Evolutionary conservation across 2,329 filamentous ascomycete species (phyloP), one percentile per base, ranked within the genome.

Genomic region (Pseudogymnoascus destructans): DNA sequence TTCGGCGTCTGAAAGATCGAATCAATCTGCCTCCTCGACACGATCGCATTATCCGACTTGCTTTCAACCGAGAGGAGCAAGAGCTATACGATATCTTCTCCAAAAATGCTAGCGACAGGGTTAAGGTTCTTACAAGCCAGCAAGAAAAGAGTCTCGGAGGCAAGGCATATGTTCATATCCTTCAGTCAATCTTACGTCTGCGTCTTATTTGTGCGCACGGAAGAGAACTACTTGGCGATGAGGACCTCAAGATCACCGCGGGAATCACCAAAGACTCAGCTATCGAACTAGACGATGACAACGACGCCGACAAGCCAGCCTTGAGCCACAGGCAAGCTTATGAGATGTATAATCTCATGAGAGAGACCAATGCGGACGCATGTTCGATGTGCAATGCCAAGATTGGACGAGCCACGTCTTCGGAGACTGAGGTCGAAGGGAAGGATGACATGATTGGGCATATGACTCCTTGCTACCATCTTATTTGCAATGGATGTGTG

Each of bases 201-300:
- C 87, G 93, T 8, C 78, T 95, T 38, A 86, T 97, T 57, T 96
- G 91, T 68, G 93, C 91, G 1, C 92, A 96, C 69, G 93, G 93
- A n/a, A 87, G 86, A 63, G 92, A 97, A 61, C 79, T 98, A 6
- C 78, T 98, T 2, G 88, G 84, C 59, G 83, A 91, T 33, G 86
- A 92, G 17, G 92, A 97, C 66, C 74, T 95, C 49, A 83, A 86
- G 63, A 77, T 86, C 3, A 81, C 92, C 56, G 86, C 90, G 67
- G 92, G 91, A 21, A 79, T 89, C 71, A 89, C 84, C n/a, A 82
- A 83, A 7, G 85, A 89, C 36, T 89, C 89, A 63, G 88, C 93
- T 2, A 95, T 98, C 66, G 87, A 95, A 64, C 78, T 97, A 19
- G 90, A 93, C 61, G 89, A 89, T 55, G 83, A 84, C 5, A 78